phyloP scores from a whole-genome alignment of 2,329 filamentous ascomycete species.

The Claviceps sp. region DNA sequence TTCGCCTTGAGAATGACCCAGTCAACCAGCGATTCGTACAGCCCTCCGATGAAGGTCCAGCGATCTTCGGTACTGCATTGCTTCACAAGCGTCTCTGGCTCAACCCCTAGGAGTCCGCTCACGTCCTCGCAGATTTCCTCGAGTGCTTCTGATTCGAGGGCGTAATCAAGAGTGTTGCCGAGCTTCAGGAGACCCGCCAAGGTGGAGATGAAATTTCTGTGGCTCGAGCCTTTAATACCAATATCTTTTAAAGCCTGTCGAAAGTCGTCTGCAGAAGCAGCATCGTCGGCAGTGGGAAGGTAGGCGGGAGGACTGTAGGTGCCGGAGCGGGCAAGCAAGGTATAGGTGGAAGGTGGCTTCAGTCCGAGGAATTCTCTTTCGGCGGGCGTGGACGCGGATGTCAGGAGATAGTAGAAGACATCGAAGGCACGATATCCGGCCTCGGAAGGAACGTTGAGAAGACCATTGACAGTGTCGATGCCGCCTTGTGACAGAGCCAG shows the following conservation, averaged over 20 bases:
- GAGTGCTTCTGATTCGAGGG: constrained; percentile 70
- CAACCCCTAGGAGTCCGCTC: constrained; percentile 69
- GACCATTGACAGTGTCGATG: constrained; percentile 68
- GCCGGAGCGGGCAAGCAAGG: constrained; percentile 65
- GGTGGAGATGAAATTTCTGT: constrained; percentile 73
- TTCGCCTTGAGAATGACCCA: constrained; percentile 90
- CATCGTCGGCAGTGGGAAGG: constrained; percentile 83
- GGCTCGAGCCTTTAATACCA: constrained; percentile 76
- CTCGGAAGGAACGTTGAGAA: constrained; percentile 68
- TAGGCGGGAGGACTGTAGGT: constrained; percentile 81
- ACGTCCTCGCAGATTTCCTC: constrained; percentile 86
- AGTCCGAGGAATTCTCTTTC: constrained; percentile 83
- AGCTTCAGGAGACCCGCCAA: constrained; percentile 82
- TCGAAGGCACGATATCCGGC: constrained; percentile 85
- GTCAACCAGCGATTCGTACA: constrained; percentile 90
- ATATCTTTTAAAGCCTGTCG: constrained; percentile 75
- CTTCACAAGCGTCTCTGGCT: constrained; percentile 66
- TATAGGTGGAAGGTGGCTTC: constrained; percentile 62
- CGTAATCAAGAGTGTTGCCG: constrained; percentile 77
- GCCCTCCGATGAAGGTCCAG: constrained; percentile 64
- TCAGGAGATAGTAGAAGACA: constrained; percentile 93
- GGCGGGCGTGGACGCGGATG: constrained; percentile 75
- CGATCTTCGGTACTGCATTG: constrained; percentile 79
- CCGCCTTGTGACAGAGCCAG: constrained; percentile 76
- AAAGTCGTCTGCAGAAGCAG: constrained; percentile 86